These are phyloP conservation scores for Russula dissimulans DNA, from an alignment of 768 basidiomycete species.

Conservation along the genomic window DNA sequence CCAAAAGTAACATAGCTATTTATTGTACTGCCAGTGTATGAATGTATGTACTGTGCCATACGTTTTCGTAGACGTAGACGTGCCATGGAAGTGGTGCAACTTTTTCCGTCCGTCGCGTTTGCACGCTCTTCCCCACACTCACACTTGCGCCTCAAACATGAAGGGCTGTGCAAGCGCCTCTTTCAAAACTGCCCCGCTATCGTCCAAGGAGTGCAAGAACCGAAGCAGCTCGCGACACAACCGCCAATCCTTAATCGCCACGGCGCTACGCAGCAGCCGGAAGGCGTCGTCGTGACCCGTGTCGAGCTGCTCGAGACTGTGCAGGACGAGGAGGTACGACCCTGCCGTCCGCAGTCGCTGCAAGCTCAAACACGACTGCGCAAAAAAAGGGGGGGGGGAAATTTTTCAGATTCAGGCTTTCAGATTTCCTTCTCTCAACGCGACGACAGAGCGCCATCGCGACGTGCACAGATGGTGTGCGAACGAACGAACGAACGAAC, in stretches of 20 bases:
- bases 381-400: background rate
- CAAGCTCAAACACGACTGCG: constrained; percentile 62
- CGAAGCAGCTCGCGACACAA: constrained; percentile 86
- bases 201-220: constrained; percentile 89
- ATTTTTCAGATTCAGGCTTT: background rate
- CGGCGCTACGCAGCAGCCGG: constrained; percentile 66
- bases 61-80: too few species aligned
- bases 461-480: too few species aligned
- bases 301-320: constrained; percentile 86
- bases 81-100: too few species aligned
- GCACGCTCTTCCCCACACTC: background rate
- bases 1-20: too few species aligned
- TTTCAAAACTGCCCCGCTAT: constrained; percentile 62
- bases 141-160: constrained; percentile 23
- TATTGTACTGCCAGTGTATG: too few species aligned
- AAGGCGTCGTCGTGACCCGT: constrained; percentile 73
- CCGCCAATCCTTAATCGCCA: constrained; percentile 76
- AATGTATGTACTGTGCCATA: too few species aligned
- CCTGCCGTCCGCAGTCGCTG: constrained; percentile 79
- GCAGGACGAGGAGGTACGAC: constrained; percentile 88
- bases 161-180: constrained; percentile 50
- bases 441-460: too few species aligned
- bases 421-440: background rate
- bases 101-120: too few species aligned
- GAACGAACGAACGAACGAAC: too few species aligned